Evolutionary conservation across 164 flowering plant genomes (phyloP).

Genomic region (Akebia trifoliata): DNA sequence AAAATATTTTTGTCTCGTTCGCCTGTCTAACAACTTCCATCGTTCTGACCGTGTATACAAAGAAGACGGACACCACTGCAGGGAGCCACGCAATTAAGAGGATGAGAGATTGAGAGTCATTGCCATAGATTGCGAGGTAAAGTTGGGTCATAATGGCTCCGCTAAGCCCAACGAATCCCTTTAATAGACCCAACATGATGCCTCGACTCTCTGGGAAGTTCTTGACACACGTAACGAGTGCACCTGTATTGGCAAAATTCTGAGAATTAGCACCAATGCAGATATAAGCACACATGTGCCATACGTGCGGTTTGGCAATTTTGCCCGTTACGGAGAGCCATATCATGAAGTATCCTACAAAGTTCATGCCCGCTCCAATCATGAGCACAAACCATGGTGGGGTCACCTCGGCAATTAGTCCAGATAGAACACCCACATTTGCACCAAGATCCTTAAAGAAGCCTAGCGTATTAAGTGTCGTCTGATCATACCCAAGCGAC

Average conservation of each 20-base stretch:
- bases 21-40: slow-evolving; percentile 24
- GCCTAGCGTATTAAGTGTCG: slow-evolving; percentile 43
- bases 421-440: slow-evolving; percentile 48
- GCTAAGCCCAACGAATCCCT: slow-evolving; percentile 57
- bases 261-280: slow-evolving; percentile 61
- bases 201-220: slow-evolving; percentile 63
- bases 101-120: slow-evolving; percentile 41
- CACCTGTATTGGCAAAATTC: slow-evolving; percentile 53
- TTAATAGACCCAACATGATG: slow-evolving; percentile 47
- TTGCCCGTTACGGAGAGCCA: slow-evolving; percentile 52
- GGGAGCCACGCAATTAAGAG: slow-evolving; percentile 61
- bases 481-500: slow-evolving; percentile 49
- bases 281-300: slow-evolving; percentile 63
- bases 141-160: slow-evolving; percentile 57
- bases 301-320: slow-evolving; percentile 39
- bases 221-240: slow-evolving; percentile 54
- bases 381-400: slow-evolving; percentile 54
- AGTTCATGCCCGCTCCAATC: slow-evolving; percentile 52
- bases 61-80: slow-evolving; percentile 35
- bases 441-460: slow-evolving; percentile 64
- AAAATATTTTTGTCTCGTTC: slow-evolving; percentile 42
- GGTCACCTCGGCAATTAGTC: slow-evolving; percentile 50
- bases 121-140: slow-evolving; percentile 54
- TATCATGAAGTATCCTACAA: slow-evolving; percentile 55
- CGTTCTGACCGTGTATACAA: slow-evolving; percentile 36